These are phyloP conservation scores for Suhomyces sp. DNA, from an alignment of 805 yeast species.

Conservation along the genomic window DNA sequence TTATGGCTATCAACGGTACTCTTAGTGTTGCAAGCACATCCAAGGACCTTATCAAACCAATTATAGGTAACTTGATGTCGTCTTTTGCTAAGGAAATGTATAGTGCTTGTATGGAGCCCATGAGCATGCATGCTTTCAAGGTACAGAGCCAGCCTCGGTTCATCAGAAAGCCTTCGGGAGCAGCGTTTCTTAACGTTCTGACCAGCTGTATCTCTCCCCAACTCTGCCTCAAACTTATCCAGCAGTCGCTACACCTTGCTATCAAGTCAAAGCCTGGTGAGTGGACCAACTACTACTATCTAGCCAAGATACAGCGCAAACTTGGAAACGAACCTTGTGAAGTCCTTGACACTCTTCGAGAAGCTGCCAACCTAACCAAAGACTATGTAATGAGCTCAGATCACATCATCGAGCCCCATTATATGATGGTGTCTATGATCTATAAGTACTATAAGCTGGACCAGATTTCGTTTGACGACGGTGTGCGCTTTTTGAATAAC, in stretches of 20 bases:
- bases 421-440: constrained; percentile 53
- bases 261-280: constrained; percentile 41
- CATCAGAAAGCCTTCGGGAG: constrained; percentile 21
- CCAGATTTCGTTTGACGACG: constrained; percentile 34
- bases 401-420: constrained; percentile 74
- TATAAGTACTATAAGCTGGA: constrained; percentile 52
- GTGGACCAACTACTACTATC: constrained; percentile 62
- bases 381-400: constrained; percentile 45
- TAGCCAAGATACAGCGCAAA: constrained; percentile 59
- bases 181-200: constrained; percentile 23
- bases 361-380: constrained; percentile 45
- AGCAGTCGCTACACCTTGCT: constrained; percentile 47
- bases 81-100: constrained; percentile 58
- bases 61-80: constrained; percentile 47
- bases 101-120: constrained; percentile 58
- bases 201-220: constrained; percentile 18
- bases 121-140: constrained; percentile 59
- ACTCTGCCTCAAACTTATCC: constrained; percentile 38
- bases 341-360: constrained; percentile 42
- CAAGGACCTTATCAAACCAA: constrained; percentile 22
- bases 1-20: constrained; percentile 60
- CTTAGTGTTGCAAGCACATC: not conserved
- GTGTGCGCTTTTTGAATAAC: constrained; percentile 34
- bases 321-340: constrained; percentile 27
- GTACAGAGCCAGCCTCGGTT: constrained; percentile 38